Evolutionary conservation across 371 early-diverging fungal species (phyloP).

Genomic region (Rhizopus stolonifer): DNA sequence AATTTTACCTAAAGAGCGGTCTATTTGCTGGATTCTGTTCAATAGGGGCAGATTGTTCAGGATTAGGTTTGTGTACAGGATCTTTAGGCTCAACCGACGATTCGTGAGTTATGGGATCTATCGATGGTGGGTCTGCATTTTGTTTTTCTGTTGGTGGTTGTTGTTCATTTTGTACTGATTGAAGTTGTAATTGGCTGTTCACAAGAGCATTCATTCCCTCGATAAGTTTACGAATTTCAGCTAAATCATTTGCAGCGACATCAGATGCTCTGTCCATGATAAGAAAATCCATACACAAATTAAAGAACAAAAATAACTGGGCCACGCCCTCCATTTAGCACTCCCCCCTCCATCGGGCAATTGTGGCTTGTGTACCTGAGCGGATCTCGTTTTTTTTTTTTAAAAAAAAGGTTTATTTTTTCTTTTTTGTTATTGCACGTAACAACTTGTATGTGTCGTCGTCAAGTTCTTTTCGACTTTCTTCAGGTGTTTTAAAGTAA

Average conservation of each 20-base stretch:
- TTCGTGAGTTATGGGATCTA: neutral
- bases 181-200: slow-evolving; percentile 33
- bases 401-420: neutral
- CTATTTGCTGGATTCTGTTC: slow-evolving; percentile 1
- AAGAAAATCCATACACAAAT: slow-evolving; percentile 12
- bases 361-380: too few relatives aligned
- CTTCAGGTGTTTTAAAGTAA: too few relatives aligned
- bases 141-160: slow-evolving; percentile 1
- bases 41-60: neutral
- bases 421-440: neutral
- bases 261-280: slow-evolving; percentile 46
- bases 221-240: slow-evolving; percentile 50
- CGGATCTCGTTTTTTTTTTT: neutral
- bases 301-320: neutral
- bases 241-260: slow-evolving; percentile 50
- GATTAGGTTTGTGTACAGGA: neutral
- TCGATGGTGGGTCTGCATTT: neutral
- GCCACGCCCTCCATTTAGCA: neutral
- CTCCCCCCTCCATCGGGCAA: too few relatives aligned
- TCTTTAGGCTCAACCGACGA: too few relatives aligned
- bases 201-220: slow-evolving; percentile 52
- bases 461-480: neutral
- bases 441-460: neutral
- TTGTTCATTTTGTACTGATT: slow-evolving; percentile 30
- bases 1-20: slow-evolving; percentile 12